These are phyloP conservation scores for Phialophora expanda DNA, from an alignment of 2,329 filamentous ascomycete species.

Conservation along the genomic window DNA sequence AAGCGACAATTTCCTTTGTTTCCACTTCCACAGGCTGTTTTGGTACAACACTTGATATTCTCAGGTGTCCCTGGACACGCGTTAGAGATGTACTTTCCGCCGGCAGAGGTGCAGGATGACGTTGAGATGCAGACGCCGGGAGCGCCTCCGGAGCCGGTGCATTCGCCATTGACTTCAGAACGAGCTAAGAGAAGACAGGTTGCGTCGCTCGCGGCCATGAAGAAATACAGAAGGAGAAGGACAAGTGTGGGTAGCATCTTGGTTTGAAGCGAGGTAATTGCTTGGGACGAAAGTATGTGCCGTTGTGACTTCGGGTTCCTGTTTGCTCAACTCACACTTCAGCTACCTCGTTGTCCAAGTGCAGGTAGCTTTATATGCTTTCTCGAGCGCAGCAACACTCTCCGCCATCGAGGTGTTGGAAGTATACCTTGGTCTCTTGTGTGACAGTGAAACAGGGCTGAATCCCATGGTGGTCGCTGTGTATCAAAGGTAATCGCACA, in stretches of 20 bases:
- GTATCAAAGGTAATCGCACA: neutral
- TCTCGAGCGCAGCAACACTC: neutral
- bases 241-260: neutral
- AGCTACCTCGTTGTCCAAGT: neutral
- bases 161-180: conserved; percentile 22
- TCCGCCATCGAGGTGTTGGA: neutral
- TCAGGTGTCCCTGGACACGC: conserved; percentile 42
- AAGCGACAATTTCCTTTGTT: conserved; percentile 38
- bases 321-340: neutral
- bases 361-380: neutral
- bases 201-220: neutral
- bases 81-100: conserved; percentile 48
- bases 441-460: neutral
- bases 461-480: neutral
- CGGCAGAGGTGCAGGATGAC: conserved; percentile 45
- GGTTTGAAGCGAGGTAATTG: neutral
- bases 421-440: neutral
- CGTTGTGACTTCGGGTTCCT: neutral
- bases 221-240: neutral
- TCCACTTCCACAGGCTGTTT: conserved; percentile 29
- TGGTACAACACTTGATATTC: conserved; percentile 39
- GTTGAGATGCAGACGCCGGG: conserved; percentile 50
- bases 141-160: conserved; percentile 15
- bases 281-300: neutral
- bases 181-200: conserved; percentile 5